These are phyloP conservation scores for Colletotrichum chrysophilum DNA, from an alignment of 2,329 filamentous ascomycete genomes.

Conservation along the genomic window DNA sequence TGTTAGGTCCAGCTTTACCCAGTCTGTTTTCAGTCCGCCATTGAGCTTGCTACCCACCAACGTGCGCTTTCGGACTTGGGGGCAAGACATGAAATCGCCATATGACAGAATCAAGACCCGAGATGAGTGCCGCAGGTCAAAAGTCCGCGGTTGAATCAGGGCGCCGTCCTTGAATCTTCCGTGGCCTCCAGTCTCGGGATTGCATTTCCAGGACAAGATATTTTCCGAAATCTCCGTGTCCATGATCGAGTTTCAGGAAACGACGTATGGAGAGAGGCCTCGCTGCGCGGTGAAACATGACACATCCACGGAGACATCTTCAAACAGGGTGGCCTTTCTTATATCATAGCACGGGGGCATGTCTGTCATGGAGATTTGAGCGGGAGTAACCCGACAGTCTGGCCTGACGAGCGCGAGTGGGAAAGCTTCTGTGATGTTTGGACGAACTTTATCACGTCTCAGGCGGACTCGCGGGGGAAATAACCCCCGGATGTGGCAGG, in stretches of 20 bases:
- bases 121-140: neutral
- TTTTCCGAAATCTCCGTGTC: neutral
- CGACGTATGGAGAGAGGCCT: neutral
- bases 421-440: neutral
- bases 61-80: neutral
- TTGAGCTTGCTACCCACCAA: neutral
- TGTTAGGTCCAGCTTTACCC: accelerated
- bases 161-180: neutral
- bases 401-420: accelerated
- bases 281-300: neutral
- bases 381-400: neutral
- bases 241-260: neutral
- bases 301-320: neutral
- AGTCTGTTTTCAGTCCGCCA: neutral
- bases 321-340: neutral
- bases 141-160: neutral
- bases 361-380: accelerated
- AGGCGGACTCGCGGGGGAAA: neutral
- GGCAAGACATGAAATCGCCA: neutral
- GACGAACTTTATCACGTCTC: neutral
- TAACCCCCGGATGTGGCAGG: neutral
- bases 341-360: neutral
- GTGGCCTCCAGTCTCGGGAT: neutral
- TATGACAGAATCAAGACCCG: neutral
- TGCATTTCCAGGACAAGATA: neutral